Evolutionary conservation across 2,329 filamentous ascomycete genomes (phyloP).

Genomic region (Curvularia hawaiiensis): DNA sequence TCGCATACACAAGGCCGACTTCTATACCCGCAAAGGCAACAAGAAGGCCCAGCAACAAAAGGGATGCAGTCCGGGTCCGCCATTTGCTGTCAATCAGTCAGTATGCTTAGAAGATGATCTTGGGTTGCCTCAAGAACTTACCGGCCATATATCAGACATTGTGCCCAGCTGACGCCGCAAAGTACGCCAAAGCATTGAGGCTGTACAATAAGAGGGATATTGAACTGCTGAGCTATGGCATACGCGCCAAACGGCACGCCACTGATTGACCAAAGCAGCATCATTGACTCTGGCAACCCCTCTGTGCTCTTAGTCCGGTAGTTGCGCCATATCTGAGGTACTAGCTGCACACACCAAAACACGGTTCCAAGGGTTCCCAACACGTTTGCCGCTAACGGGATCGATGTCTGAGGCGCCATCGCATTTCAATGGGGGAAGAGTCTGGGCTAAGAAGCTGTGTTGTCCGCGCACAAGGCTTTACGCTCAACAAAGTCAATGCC

Average conservation of each 20-base stretch:
- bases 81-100: slow-evolving; percentile 39
- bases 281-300: slow-evolving; percentile 70
- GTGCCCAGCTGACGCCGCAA: slow-evolving; percentile 54
- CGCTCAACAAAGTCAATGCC: not conserved
- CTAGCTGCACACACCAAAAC: slow-evolving; percentile 37
- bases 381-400: slow-evolving; percentile 60
- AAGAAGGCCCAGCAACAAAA: slow-evolving; percentile 20
- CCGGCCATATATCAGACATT: slow-evolving; percentile 56
- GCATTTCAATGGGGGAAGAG: not conserved
- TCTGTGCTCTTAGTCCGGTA: slow-evolving; percentile 67
- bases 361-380: slow-evolving; percentile 65
- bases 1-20: slow-evolving; percentile 58
- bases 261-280: slow-evolving; percentile 70
- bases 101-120: not conserved
- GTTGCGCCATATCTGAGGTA: slow-evolving; percentile 67
- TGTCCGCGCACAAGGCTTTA: not conserved
- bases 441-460: not conserved
- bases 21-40: slow-evolving; percentile 59
- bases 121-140: slow-evolving; percentile 22
- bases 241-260: slow-evolving; percentile 69
- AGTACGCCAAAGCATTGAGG: slow-evolving; percentile 56
- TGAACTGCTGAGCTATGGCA: slow-evolving; percentile 59
- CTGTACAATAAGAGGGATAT: slow-evolving; percentile 47
- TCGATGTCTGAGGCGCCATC: slow-evolving; percentile 33
- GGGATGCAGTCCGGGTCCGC: slow-evolving; percentile 41